Evolutionary conservation across 2,329 filamentous ascomycete species (phyloP), one percentile per base, ranked within the genome.

Genomic region (Fusarium sp.): DNA sequence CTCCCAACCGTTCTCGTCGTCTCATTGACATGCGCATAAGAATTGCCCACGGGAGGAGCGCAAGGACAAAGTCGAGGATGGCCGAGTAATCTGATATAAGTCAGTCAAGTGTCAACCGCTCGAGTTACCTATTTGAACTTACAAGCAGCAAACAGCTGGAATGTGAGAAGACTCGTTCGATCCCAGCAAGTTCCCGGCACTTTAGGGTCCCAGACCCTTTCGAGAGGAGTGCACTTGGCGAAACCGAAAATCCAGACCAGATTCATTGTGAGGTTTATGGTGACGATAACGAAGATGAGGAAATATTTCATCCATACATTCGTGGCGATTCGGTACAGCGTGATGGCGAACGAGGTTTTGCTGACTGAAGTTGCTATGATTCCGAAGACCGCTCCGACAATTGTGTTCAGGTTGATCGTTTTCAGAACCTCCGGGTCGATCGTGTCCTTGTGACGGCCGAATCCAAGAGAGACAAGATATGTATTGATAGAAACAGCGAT

Each of bases 281-380:
- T 71, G 63, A 79, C 72, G 8, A 80, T 74, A 40, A 79, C 20
- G 48, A 79, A 78, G 4, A 77, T 67, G 8, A 79, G 66, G 36
- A 78, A 73, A 18, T 72, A 69, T 11, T 73, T 63, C 70, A 72
- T 58, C 78, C 76, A 66, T 57, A 44, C 58, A 17, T 76, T 67
- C 10, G 68, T 74, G 6, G 73, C 67, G 33, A 81, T 74, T 6
- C 78, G 73, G 22, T 80, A 71, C 5, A 81, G 63, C 1, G 79
- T 80, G n/a, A 81, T 69, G 11, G 78, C 78, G 56, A 82, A 80
- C 0, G 80, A 81, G 0, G 79, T 78, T 59, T 81, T 82, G 63
- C 78, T 80, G 55, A 72, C 74, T 1, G 78, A 73, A 6, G 79
- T 80, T 2, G 79, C 75, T 17, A 77, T 64, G n/a, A 80, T 76